Conservation (phyloP, 139 green algal species). For the Picochlorum sp. region DNA sequence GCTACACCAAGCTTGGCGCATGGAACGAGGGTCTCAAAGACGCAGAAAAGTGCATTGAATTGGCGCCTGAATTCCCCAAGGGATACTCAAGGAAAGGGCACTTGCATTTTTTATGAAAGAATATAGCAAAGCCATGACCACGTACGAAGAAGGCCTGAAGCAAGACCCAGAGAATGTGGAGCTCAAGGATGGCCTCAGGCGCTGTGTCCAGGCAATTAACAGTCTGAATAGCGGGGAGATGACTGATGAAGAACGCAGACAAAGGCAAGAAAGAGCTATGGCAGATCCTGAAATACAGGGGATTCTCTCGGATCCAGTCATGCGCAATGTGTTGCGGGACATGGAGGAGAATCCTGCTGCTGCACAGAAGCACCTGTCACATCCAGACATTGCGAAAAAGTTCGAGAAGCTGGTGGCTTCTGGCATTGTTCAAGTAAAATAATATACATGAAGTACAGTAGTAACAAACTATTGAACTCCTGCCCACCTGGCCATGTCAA, state of each 20-base stretch:
- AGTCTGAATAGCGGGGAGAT: slow-evolving; percentile 51
- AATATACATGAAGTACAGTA: background rate
- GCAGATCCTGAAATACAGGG: slow-evolving; percentile 88
- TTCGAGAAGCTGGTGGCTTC: slow-evolving; percentile 91
- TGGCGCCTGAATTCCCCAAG: slow-evolving; percentile 87
- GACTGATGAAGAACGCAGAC: slow-evolving; percentile 84
- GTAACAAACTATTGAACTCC: slow-evolving; percentile 68
- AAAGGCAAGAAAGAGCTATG: slow-evolving; percentile 79
- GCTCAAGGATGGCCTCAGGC: slow-evolving; percentile 80
- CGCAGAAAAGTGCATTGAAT: slow-evolving; percentile 85
- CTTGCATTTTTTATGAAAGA: slow-evolving; percentile 42
- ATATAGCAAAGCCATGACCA: slow-evolving; percentile 57
- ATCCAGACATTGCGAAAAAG: slow-evolving; percentile 84
- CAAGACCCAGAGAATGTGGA: slow-evolving; percentile 84
- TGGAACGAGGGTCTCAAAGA: slow-evolving; percentile 90
- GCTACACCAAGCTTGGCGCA: slow-evolving; percentile 97
- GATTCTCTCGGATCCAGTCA: slow-evolving; percentile 91
- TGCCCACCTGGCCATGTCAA: slow-evolving; percentile 90
- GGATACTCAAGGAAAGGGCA: slow-evolving; percentile 80
- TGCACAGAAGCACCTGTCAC: slow-evolving; percentile 73
- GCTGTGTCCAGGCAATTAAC: slow-evolving; percentile 67
- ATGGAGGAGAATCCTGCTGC: slow-evolving; percentile 81
- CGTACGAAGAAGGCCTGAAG: slow-evolving; percentile 74
- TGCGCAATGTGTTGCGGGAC: slow-evolving; percentile 84
- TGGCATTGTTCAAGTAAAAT: slow-evolving; percentile 75